phyloP scores from a whole-genome alignment of 2,329 filamentous ascomycete genomes.

The Colletotrichum lupini region DNA sequence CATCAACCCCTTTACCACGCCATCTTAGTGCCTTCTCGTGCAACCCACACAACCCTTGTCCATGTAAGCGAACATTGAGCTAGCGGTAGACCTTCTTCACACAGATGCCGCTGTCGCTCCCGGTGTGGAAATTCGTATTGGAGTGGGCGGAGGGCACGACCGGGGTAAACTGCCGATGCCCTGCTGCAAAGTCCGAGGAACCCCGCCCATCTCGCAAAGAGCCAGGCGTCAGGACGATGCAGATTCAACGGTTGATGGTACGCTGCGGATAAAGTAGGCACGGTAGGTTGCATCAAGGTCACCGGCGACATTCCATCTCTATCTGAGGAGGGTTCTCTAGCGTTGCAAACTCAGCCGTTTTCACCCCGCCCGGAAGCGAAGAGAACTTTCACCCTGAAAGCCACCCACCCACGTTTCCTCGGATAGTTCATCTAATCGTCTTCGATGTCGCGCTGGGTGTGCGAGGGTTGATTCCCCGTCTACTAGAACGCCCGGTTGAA shows the following conservation, averaged over 20 bases:
- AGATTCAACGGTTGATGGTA: neutral
- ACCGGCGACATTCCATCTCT: neutral
- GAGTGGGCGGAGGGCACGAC: constrained; percentile 10
- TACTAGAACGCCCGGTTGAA: neutral
- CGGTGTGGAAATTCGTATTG: constrained; percentile 4
- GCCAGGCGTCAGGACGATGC: neutral
- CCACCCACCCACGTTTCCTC: neutral
- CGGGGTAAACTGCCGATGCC: constrained; percentile 21
- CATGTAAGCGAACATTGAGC: neutral
- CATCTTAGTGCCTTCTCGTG: neutral
- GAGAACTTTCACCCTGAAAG: neutral
- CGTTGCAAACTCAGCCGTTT: neutral
- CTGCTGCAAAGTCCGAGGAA: constrained; percentile 3
- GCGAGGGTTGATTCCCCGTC: neutral
- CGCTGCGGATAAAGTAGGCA: neutral
- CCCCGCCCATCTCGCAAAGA: neutral
- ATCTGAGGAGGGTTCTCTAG: neutral
- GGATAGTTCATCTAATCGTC: neutral
- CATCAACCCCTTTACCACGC: neutral
- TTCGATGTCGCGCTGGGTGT: neutral
- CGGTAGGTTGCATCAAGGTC: neutral
- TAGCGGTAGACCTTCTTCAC: constrained; percentile 7
- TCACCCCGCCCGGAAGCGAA: constrained; percentile 2
- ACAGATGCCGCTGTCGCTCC: constrained; percentile 15
- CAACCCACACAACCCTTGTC: neutral